Percentiles rank a stretch among this genome's conserved stretches.
Evolutionary conservation across 257 asterid species (phyloP).

Genomic region (Salvia rosmarinus): DNA sequence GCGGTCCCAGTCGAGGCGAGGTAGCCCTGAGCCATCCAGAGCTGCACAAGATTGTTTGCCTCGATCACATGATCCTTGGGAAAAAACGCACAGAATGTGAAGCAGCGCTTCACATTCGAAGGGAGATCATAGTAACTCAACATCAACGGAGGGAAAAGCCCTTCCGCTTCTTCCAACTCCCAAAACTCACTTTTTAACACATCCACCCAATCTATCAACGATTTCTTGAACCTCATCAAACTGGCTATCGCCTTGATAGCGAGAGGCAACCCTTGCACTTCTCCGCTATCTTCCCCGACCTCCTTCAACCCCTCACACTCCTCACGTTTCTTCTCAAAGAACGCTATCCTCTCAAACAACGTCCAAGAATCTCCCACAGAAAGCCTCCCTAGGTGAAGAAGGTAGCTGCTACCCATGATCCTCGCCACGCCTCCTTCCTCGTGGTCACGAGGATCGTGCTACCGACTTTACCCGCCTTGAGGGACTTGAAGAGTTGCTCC

Average conservation of each 20-base stretch:
- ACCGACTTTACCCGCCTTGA: conserved; percentile 46
- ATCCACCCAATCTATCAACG: conserved; percentile 44
- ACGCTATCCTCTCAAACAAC: conserved; percentile 46
- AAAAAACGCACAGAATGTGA: conserved; percentile 53
- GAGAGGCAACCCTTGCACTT: conserved; percentile 57
- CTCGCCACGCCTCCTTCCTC: conserved; percentile 46
- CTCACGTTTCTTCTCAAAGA: conserved; percentile 30
- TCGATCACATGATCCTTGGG: conserved; percentile 51
- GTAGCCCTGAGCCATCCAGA: conserved; percentile 68
- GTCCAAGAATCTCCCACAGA: conserved; percentile 45
- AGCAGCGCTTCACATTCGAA: conserved; percentile 47
- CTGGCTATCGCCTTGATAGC: conserved; percentile 47
- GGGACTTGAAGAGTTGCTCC: conserved; percentile 53
- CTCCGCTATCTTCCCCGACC: conserved; percentile 45
- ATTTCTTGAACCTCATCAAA: conserved; percentile 43
- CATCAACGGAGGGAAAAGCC: conserved; percentile 51
- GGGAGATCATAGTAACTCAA: conserved; percentile 55
- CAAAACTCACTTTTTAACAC: conserved; percentile 49
- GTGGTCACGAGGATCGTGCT: conserved; percentile 53
- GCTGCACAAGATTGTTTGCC: conserved; percentile 46
- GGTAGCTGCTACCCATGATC: conserved; percentile 47
- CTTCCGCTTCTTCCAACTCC: conserved; percentile 44
- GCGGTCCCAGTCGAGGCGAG: conserved; percentile 31
- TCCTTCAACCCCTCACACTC: conserved; percentile 28
- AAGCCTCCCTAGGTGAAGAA: conserved; percentile 40